A percentile compares a stretch with the other conserved stretches of the same genome.
Evolutionary conservation across 169 alveolate genomes (phyloP).

Genomic region (Theileria parva): DNA sequence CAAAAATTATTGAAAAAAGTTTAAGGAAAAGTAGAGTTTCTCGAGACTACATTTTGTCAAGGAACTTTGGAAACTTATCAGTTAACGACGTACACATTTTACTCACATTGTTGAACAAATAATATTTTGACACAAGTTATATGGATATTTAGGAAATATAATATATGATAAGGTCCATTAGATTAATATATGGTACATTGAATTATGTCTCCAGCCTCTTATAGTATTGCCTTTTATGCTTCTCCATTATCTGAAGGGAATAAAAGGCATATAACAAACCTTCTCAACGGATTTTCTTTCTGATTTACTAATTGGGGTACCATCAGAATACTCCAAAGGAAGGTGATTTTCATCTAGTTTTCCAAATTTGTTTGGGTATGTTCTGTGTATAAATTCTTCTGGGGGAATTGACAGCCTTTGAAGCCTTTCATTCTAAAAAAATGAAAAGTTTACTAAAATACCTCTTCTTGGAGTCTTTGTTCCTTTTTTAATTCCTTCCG

Average conservation of each 20-base stretch:
- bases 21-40: slow-evolving; percentile 2
- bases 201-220: slow-evolving; percentile 11
- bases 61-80: slow-evolving; percentile 6
- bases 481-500: slow-evolving; percentile 50
- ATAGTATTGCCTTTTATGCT: slow-evolving; percentile 39
- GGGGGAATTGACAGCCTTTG: slow-evolving; percentile 40
- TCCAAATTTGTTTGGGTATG: slow-evolving; percentile 65
- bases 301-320: slow-evolving; percentile 53
- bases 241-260: slow-evolving; percentile 44
- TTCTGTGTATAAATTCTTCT: slow-evolving; percentile 43
- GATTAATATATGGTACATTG: neutral
- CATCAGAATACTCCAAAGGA: slow-evolving; percentile 57
- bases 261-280: slow-evolving; percentile 2
- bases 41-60: slow-evolving; percentile 2
- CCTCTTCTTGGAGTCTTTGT: slow-evolving; percentile 55
- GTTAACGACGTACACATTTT: neutral
- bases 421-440: slow-evolving; percentile 34
- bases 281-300: slow-evolving; percentile 63
- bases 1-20: neutral
- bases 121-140: neutral
- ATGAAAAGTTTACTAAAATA: neutral
- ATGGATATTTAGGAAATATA: neutral
- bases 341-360: slow-evolving; percentile 58
- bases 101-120: neutral
- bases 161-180: neutral